A percentile compares a stretch with the other conserved stretches of the same genome.
Evolutionary conservation across 768 basidiomycete species (phyloP).

Genomic region (Russula compacta): DNA sequence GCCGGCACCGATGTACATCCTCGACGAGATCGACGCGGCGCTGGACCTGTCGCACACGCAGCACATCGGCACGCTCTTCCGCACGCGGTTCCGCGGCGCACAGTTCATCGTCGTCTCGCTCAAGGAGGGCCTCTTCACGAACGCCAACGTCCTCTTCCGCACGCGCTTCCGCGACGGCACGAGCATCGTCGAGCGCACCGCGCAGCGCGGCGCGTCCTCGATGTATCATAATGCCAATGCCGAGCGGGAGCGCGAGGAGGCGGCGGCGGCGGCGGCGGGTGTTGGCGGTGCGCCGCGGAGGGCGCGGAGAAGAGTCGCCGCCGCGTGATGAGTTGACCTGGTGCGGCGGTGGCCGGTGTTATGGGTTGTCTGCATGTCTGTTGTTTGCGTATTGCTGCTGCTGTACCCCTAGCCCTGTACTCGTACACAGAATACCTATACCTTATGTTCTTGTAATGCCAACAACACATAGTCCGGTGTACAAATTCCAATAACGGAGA

Average conservation of each 20-base stretch:
- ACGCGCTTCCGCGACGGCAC: slow-evolving; percentile 93
- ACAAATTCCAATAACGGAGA: too few species aligned
- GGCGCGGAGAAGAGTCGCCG: slow-evolving; percentile 3
- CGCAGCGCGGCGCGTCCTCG: slow-evolving; percentile 48
- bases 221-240: slow-evolving; percentile 25
- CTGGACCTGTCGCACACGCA: slow-evolving; percentile 94
- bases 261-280: neutral
- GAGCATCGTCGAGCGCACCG: slow-evolving; percentile 77
- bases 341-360: neutral
- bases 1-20: slow-evolving; percentile 97
- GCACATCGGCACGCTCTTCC: slow-evolving; percentile 97
- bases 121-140: slow-evolving; percentile 95
- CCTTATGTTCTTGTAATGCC: too few species aligned
- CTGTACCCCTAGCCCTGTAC: too few species aligned
- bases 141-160: slow-evolving; percentile 92
- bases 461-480: too few species aligned
- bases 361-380: neutral
- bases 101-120: slow-evolving; percentile 98
- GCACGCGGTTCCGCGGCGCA: slow-evolving; percentile 91
- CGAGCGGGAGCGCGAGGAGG: neutral
- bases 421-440: too few species aligned
- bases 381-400: too few species aligned
- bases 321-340: neutral
- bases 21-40: slow-evolving; percentile 98
- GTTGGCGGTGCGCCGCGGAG: neutral